Conservation (phyloP, 2,329 filamentous ascomycete genomes). For the Aspergillus felis region DNA sequence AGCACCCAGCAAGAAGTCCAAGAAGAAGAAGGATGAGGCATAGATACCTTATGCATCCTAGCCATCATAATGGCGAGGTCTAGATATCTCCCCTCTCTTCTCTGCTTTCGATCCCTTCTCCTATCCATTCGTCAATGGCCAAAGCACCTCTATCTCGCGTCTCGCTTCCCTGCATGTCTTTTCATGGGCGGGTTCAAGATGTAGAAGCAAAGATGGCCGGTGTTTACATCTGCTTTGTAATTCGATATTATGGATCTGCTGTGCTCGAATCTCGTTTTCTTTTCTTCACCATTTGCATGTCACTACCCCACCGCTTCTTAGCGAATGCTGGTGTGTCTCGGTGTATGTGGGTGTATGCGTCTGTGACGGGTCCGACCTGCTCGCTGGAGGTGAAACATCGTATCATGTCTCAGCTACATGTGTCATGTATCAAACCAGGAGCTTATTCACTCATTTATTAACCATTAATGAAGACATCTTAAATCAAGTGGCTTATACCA, state of each 20-base stretch:
- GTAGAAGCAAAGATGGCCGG: conserved; percentile 27
- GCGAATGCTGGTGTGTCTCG: background rate
- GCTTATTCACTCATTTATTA: background rate
- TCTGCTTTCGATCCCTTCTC: background rate
- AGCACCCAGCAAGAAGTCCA: conserved; percentile 55
- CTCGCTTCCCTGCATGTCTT: conserved; percentile 13
- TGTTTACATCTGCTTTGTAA: conserved; percentile 14
- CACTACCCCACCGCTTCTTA: conserved; percentile 3
- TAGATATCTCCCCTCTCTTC: conserved; percentile 1
- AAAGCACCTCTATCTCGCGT: conserved; percentile 10
- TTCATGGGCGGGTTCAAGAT: conserved; percentile 9
- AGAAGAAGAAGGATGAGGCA: conserved; percentile 53
- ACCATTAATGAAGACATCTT: background rate
- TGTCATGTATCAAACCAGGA: background rate
- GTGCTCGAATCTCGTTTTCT: conserved; percentile 6
- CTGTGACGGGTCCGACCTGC: background rate
- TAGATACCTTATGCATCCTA: conserved; percentile 17
- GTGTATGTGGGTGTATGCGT: background rate
- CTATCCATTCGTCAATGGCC: background rate
- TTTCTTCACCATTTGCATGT: conserved; percentile 6
- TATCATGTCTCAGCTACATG: background rate
- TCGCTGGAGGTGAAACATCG: background rate
- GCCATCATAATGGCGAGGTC: background rate
- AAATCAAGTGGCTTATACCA: background rate
- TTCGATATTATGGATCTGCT: conserved; percentile 5